These are phyloP conservation scores for Xerocomus nothofagi DNA, from an alignment of 1,284 basidiomycete species.

Conservation along the genomic window DNA sequence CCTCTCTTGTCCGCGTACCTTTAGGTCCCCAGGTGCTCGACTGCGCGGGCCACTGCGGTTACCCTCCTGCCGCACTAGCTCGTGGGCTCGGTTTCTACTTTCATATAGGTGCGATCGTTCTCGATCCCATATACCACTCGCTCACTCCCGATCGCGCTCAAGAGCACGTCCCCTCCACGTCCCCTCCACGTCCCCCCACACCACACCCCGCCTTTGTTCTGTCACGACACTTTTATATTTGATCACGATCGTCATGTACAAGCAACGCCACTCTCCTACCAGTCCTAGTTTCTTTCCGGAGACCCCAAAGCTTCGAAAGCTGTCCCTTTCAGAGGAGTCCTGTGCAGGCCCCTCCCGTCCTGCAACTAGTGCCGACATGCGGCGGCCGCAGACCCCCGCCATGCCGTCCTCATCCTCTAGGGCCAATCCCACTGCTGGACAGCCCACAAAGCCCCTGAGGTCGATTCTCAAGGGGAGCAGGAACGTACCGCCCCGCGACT, in stretches of 20 bases:
- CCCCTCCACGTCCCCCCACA: background rate
- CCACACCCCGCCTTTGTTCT: conserved; percentile 19
- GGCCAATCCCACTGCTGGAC: conserved; percentile 24
- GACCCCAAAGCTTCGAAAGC: conserved; percentile 33
- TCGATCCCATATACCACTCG: background rate
- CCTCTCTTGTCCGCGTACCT: conserved; percentile 17
- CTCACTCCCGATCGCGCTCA: background rate
- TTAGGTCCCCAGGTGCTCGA: conserved; percentile 19
- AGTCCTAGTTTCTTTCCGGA: conserved; percentile 25
- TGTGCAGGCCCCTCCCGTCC: conserved; percentile 22
- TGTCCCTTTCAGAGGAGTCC: conserved; percentile 33
- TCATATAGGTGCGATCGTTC: conserved; percentile 14
- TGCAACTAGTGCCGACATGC: conserved; percentile 18
- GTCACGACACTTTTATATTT: conserved; percentile 22
- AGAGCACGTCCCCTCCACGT: conserved; percentile 2
- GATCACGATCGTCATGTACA: conserved; percentile 33
- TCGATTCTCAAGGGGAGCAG: conserved; percentile 35
- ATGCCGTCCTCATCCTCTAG: conserved; percentile 20
- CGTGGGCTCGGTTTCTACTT: conserved; percentile 14
- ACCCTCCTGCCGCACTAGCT: conserved; percentile 13
- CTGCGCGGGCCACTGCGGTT: conserved; percentile 28
- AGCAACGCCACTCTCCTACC: conserved; percentile 27
- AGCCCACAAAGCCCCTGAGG: conserved; percentile 27
- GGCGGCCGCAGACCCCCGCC: conserved; percentile 25
- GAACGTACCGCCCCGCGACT: conserved; percentile 16